A percentile compares a stretch with the other conserved stretches of the same genome.
Conservation (phyloP, 192 early-diverging fungal species). For the Anaeromyces robustus region DNA sequence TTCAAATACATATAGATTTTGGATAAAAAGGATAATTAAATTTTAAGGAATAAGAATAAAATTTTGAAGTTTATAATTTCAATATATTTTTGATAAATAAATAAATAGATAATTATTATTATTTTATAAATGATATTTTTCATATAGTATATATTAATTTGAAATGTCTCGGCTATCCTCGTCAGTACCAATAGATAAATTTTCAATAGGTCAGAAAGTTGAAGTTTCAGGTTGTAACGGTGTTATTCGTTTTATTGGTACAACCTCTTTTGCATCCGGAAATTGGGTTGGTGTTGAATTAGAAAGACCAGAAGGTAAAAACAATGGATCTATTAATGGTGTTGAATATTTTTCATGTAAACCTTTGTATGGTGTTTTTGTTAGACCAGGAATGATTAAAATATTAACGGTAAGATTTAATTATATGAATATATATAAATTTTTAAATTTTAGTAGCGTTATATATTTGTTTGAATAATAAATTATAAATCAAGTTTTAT, state of each 20-base stretch:
- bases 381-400: slow-evolving; percentile 43
- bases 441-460: too few species aligned
- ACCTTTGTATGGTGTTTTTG: slow-evolving; percentile 60
- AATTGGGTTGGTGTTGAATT: slow-evolving; percentile 85
- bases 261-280: slow-evolving; percentile 67
- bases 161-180: not conserved
- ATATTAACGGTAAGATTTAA: not conserved
- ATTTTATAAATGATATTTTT: not conserved
- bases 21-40: too few species aligned
- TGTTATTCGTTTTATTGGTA: slow-evolving; percentile 64
- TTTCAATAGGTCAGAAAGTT: slow-evolving; percentile 12
- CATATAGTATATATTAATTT: not conserved
- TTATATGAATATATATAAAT: too few species aligned
- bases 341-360: slow-evolving; percentile 64
- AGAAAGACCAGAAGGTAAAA: slow-evolving; percentile 55
- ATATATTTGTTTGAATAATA: too few species aligned
- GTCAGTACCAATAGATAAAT: not conserved
- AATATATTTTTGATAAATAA: too few species aligned
- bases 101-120: too few species aligned
- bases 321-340: slow-evolving; percentile 60
- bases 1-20: too few species aligned
- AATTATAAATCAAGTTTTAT: too few species aligned
- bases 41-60: too few species aligned
- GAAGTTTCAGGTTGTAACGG: slow-evolving; percentile 38
- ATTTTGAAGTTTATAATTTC: too few species aligned